Base-by-base conservation (phyloP, 2,329 filamentous ascomycete genomes). In the Cladophialophora immunda region DNA sequence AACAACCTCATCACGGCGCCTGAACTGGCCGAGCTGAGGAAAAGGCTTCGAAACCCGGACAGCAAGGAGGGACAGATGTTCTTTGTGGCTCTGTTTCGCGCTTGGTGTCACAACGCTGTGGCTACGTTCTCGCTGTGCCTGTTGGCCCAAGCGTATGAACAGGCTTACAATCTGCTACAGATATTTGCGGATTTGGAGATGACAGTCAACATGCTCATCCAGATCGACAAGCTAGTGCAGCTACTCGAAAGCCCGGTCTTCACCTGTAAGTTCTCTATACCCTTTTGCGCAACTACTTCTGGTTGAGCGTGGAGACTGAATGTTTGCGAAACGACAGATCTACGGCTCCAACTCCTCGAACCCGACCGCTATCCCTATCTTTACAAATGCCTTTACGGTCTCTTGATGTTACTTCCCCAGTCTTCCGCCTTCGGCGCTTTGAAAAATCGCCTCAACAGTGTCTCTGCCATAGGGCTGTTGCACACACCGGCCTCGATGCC, bases 1-100 rank as follows among this genome's bases (percentile, higher is more conserved):
- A 99, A 99, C 79, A 99, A 99, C 74, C 89, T 99, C 62, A 97
- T 99, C 71, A 99, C 96, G 1, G 95, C 96, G 0, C 95, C 96
- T 0, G 94, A 99, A 78, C 83, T 99, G 32, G 89, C 92, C 1
- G 96, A 98, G 73, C 84, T 99, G 69, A 89, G 95, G 54, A 97
- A 97, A 78, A 85, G 95, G 52, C 82, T 99, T 58, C 87, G 95
- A 36, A 99, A 97, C 73, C 83, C 97, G 1, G 95, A 99, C 77
- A 93, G 90, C 9, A 94, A 89, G 90, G 96, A 99, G 71, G 95
- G 94, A 0, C 95, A 99, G 82, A 91, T 91, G 2, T 93, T 99
- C 77, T 99, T 99, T 75, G 93, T 97, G 15, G 89, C 94, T 1
- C 83, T 99, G 3, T 99, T 99, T 80, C 89, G 93, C 65, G 97